These are phyloP conservation scores for Dipodascopsis tothii DNA, from an alignment of 805 yeast species.

Conservation along the genomic window DNA sequence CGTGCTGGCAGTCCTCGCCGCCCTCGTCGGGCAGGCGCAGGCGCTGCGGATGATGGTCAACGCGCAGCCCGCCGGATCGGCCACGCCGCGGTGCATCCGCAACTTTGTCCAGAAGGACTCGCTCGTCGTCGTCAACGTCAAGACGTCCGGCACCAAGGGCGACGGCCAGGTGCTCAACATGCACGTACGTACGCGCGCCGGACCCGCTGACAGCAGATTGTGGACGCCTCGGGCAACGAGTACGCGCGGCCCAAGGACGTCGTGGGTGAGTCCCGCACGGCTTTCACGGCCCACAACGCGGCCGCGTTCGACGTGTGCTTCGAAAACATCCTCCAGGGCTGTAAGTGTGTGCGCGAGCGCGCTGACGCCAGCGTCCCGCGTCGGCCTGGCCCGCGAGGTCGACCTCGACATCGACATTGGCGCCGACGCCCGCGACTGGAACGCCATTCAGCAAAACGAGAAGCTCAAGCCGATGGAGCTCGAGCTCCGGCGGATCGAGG, in stretches of 20 bases:
- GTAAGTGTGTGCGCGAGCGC: conserved; percentile 6
- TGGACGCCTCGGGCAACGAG: conserved; percentile 79
- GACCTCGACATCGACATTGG: conserved; percentile 93
- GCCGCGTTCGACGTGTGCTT: conserved; percentile 90
- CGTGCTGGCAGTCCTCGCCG: no score
- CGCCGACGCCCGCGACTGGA: conserved; percentile 97
- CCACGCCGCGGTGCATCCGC: conserved; percentile 71
- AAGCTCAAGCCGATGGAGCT: conserved; percentile 89
- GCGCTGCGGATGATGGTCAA: conserved; percentile 20
- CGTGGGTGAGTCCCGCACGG: conserved; percentile 62
- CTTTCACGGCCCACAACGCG: conserved; percentile 75
- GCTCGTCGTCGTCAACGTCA: conserved; percentile 75
- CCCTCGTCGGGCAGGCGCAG: conserved; percentile 5
- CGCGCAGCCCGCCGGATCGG: conserved; percentile 15
- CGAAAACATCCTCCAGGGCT: conserved; percentile 47
- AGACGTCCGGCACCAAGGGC: conserved; percentile 64
- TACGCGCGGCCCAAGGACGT: conserved; percentile 70
- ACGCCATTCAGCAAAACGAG: conserved; percentile 84
- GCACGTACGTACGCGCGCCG: conserved; percentile 26
- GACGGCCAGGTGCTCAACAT: conserved; percentile 82
- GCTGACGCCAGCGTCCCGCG: conserved; percentile 19
- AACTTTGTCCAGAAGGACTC: conserved; percentile 83
- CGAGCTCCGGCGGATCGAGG: conserved; percentile 80
- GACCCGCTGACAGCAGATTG: conserved; percentile 35
- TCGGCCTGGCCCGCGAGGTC: conserved; percentile 54